phyloP scores from a whole-genome alignment of 768 basidiomycete genomes.

The Plicaturopsis crispa region DNA sequence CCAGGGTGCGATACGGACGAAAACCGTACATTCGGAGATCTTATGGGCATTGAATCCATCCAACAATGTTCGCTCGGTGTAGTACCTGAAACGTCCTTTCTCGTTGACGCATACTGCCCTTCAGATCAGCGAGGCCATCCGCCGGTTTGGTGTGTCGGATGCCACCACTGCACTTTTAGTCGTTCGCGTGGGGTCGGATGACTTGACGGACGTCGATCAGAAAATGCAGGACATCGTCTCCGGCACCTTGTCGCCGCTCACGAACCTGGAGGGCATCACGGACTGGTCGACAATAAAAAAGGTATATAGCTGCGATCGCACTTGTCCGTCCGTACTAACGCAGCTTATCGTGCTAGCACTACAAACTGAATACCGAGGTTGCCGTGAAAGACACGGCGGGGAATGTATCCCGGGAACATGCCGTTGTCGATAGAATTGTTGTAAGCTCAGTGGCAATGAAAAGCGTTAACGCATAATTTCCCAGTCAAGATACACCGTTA shows the following conservation, averaged over 20 bases:
- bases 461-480: slow-evolving; percentile 31
- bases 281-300: slow-evolving; percentile 75
- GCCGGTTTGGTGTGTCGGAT: slow-evolving; percentile 78
- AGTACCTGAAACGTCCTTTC: neutral
- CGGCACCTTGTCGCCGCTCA: slow-evolving; percentile 46
- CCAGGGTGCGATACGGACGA: slow-evolving; percentile 60
- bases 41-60: slow-evolving; percentile 83
- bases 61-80: slow-evolving; percentile 55
- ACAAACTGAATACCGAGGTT: slow-evolving; percentile 59
- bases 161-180: slow-evolving; percentile 59
- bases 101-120: slow-evolving; percentile 1
- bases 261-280: slow-evolving; percentile 35
- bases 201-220: slow-evolving; percentile 30
- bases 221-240: slow-evolving; percentile 51
- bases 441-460: slow-evolving; percentile 81
- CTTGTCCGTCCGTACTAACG: neutral
- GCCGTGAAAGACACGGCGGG: slow-evolving; percentile 27
- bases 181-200: slow-evolving; percentile 50
- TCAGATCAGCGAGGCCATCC: slow-evolving; percentile 84
- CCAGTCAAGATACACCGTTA: neutral
- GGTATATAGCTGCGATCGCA: slow-evolving; percentile 33
- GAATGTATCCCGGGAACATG: slow-evolving; percentile 26
- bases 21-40: slow-evolving; percentile 87
- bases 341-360: slow-evolving; percentile 34
- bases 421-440: slow-evolving; percentile 56